These are phyloP conservation scores for Chloranthus sessilifolius DNA, from an alignment of 164 flowering plant species.

Conservation along the genomic window DNA sequence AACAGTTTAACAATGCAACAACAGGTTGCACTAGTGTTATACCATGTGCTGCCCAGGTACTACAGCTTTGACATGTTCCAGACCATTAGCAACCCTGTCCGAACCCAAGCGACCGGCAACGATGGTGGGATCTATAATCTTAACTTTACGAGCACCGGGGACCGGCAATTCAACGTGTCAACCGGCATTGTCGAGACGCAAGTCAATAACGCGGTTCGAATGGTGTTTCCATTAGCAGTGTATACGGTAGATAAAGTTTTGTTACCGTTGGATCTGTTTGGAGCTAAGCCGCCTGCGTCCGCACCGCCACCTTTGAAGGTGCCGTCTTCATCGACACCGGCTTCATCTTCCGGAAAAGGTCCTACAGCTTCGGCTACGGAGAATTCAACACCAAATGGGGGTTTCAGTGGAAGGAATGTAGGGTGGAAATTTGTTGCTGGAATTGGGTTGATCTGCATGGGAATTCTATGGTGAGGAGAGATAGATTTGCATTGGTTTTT, in stretches of 20 bases:
- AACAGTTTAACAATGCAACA: constrained; percentile 44
- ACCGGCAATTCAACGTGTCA: constrained; percentile 60
- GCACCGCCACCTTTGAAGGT: constrained; percentile 7
- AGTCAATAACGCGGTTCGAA: constrained; percentile 42
- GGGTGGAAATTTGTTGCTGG: constrained; percentile 36
- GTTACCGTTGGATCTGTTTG: constrained; percentile 51
- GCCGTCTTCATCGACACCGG: constrained; percentile 8
- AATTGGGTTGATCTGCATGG: constrained; percentile 35
- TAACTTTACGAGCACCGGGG: constrained; percentile 38
- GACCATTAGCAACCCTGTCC: constrained; percentile 70
- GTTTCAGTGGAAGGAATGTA: constrained; percentile 19
- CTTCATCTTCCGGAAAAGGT: background rate
- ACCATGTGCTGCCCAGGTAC: constrained; percentile 68
- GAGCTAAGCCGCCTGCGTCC: constrained; percentile 27
- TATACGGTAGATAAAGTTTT: constrained; percentile 69
- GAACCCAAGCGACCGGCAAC: constrained; percentile 54
- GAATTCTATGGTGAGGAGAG: constrained; percentile 19
- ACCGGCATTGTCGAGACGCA: constrained; percentile 44
- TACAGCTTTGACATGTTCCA: constrained; percentile 27
- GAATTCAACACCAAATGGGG: constrained; percentile 9
- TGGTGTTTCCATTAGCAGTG: constrained; percentile 57
- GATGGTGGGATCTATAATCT: constrained; percentile 38
- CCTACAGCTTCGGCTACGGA: background rate
- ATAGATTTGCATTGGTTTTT: background rate
- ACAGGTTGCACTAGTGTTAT: constrained; percentile 50